phyloP scores from a whole-genome alignment of 1,284 basidiomycete genomes.

The Butyriboletus appendiculatus region DNA sequence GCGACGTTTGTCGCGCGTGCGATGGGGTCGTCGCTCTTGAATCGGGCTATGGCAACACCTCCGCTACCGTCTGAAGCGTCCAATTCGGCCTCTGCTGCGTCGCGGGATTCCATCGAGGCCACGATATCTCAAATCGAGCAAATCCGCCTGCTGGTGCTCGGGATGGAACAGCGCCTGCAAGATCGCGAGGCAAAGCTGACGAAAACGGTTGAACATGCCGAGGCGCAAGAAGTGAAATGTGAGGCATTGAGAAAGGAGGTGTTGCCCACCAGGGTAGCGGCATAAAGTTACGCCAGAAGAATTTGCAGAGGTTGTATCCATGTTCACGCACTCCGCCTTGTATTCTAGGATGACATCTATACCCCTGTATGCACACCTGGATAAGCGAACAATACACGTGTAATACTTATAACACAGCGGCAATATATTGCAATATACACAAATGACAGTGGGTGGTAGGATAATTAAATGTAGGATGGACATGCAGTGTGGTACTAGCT shows the following conservation, averaged over 20 bases:
- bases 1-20: slow-evolving; percentile 30
- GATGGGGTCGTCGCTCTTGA: slow-evolving; percentile 27
- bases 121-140: slow-evolving; percentile 66
- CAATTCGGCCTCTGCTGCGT: slow-evolving; percentile 14
- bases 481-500: slow-evolving; percentile 24
- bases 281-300: background rate
- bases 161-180: slow-evolving; percentile 75
- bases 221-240: slow-evolving; percentile 50
- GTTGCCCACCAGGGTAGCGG: slow-evolving; percentile 17
- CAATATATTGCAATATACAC: slow-evolving; percentile 32
- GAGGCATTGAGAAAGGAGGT: slow-evolving; percentile 27
- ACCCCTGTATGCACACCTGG: slow-evolving; percentile 10
- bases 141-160: slow-evolving; percentile 65
- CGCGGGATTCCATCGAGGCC: slow-evolving; percentile 26
- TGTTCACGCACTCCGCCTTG: slow-evolving; percentile 16
- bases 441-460: slow-evolving; percentile 31
- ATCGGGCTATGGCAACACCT: slow-evolving; percentile 13
- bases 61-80: slow-evolving; percentile 17
- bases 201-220: slow-evolving; percentile 62
- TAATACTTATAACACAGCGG: slow-evolving; percentile 21
- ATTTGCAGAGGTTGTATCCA: slow-evolving; percentile 9
- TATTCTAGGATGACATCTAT: slow-evolving; percentile 25
- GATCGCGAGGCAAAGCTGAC: slow-evolving; percentile 60
- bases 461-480: slow-evolving; percentile 22
- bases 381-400: background rate